Conservation (phyloP, 2,329 filamentous ascomycete genomes). For the Calonectria honghensis region DNA sequence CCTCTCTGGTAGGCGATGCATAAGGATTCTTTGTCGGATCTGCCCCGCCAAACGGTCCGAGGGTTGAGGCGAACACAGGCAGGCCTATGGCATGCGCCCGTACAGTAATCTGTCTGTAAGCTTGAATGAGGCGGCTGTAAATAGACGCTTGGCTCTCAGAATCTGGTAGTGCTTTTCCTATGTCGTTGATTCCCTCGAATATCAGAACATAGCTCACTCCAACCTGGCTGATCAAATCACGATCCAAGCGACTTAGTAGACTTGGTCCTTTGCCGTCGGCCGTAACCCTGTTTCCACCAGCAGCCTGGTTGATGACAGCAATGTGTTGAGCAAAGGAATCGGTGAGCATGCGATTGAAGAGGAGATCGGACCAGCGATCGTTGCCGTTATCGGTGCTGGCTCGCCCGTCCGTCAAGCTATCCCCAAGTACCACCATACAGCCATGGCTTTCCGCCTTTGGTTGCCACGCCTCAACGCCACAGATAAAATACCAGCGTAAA, state of each 20-base stretch:
- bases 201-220: slow-evolving; percentile 4
- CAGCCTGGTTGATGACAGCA: slow-evolving; percentile 18
- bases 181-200: slow-evolving; percentile 29
- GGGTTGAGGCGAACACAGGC: not conserved
- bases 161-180: not conserved
- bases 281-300: slow-evolving; percentile 10
- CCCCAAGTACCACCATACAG: slow-evolving; percentile 4
- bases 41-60: not conserved
- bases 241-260: slow-evolving; percentile 10
- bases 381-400: slow-evolving; percentile 17
- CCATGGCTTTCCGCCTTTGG: not conserved
- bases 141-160: not conserved
- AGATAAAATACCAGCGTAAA: slow-evolving; percentile 7
- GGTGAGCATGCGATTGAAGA: slow-evolving; percentile 38
- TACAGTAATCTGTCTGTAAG: not conserved
- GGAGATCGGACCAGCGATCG: slow-evolving; percentile 28
- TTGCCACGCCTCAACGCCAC: slow-evolving; percentile 6
- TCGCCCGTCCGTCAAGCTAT: slow-evolving; percentile 23
- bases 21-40: slow-evolving; percentile 15
- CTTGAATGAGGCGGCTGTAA: not conserved
- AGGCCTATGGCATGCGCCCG: not conserved
- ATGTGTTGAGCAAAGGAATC: not conserved
- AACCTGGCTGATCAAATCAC: slow-evolving; percentile 11
- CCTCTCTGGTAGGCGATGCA: not conserved
- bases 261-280: slow-evolving; percentile 15